These are phyloP conservation scores for Trichoderma gracile DNA, from an alignment of 2,329 filamentous ascomycete species.

Conservation along the genomic window DNA sequence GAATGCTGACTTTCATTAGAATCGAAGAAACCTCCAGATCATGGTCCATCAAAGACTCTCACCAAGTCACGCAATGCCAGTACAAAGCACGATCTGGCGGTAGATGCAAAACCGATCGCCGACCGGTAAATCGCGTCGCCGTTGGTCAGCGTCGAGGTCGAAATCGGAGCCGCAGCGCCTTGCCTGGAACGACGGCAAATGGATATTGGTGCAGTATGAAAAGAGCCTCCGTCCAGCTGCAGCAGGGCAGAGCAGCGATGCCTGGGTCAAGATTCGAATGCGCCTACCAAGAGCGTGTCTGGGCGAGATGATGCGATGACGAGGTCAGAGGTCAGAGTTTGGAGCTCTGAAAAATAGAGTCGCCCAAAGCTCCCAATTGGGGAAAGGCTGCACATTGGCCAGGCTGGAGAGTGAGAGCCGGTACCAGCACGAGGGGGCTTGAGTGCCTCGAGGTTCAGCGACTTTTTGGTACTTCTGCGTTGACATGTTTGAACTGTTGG, in stretches of 20 bases:
- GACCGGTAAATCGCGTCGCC: slow-evolving; percentile 22
- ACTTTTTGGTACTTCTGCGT: too few species aligned
- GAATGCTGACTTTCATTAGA: not conserved
- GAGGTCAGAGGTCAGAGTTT: slow-evolving; percentile 5
- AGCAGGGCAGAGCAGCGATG: slow-evolving; percentile 9
- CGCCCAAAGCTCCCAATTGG: slow-evolving; percentile 18
- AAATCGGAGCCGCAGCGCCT: slow-evolving; percentile 11
- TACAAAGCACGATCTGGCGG: not conserved
- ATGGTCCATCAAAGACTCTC: not conserved
- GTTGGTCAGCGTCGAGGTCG: slow-evolving; percentile 10
- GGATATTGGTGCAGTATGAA: not conserved
- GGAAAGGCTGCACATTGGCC: slow-evolving; percentile 16
- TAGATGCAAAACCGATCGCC: not conserved
- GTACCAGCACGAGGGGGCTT: not conserved
- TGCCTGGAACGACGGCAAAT: not conserved
- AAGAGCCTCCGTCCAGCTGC: slow-evolving; percentile 1
- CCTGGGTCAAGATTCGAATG: not conserved
- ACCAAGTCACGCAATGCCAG: not conserved
- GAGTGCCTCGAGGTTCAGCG: too few species aligned
- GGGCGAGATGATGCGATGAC: slow-evolving; percentile 15
- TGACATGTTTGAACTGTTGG: too few species aligned
- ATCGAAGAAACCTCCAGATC: not conserved
- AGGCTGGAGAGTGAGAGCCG: slow-evolving; percentile 7
- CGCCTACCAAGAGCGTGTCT: slow-evolving; percentile 13
- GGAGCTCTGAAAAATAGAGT: slow-evolving; percentile 23